Evolutionary conservation across 2,329 filamentous ascomycete species (phyloP).

Genomic region (Ophiostoma novo-ulmi): DNA sequence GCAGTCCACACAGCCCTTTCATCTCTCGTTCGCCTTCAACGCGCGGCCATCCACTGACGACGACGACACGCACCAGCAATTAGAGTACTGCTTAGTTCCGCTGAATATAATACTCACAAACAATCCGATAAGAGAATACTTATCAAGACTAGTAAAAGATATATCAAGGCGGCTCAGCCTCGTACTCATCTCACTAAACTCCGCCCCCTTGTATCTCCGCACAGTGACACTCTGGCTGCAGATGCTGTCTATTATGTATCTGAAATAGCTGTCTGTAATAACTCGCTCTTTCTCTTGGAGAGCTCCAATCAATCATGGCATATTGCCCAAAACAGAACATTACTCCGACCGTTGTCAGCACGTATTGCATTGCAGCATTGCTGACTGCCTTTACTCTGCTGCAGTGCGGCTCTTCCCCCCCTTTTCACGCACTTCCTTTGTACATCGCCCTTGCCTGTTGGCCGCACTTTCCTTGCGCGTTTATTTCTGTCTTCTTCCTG

Average conservation of each 20-base stretch:
- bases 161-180: background rate
- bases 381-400: background rate
- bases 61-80: slow-evolving; percentile 1
- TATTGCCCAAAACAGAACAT: slow-evolving; percentile 1
- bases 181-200: background rate
- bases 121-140: no score
- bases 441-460: slow-evolving; percentile 1
- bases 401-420: background rate
- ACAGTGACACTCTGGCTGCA: background rate
- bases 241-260: background rate
- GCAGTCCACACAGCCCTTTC: background rate
- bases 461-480: background rate
- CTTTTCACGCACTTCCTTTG: background rate
- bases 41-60: slow-evolving; percentile 1
- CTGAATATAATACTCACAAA: background rate
- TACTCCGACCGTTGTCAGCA: background rate
- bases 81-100: background rate
- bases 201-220: background rate
- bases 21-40: background rate
- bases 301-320: background rate
- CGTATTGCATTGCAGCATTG: background rate
- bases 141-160: no score
- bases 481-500: background rate
- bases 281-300: background rate
- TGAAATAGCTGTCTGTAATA: background rate